A percentile compares a stretch with the other conserved stretches of the same genome.
phyloP scores from a whole-genome alignment of 2,329 filamentous ascomycete species.

The Aspergillus fumigatus region DNA sequence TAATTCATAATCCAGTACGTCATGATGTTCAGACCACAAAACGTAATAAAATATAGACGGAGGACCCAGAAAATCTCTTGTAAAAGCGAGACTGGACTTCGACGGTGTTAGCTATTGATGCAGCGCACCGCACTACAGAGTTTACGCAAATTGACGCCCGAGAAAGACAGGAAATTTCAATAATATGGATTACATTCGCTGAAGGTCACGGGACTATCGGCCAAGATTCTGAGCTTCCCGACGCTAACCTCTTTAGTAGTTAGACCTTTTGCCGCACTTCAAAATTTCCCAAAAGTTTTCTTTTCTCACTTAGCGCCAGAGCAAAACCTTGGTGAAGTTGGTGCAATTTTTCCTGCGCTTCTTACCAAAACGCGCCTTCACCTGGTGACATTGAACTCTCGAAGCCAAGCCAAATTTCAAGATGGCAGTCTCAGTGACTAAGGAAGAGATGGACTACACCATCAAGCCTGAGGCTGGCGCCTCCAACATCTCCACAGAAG shows the following conservation, averaged over 20 bases:
- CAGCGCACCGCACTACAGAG: not conserved
- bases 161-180: not conserved
- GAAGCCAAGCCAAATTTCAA: conserved; percentile 21
- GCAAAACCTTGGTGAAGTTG: conserved; percentile 18
- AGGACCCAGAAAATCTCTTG: not conserved
- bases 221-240: conserved; percentile 10
- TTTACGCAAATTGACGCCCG: not conserved
- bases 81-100: not conserved
- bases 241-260: conserved; percentile 20
- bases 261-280: conserved; percentile 21
- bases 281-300: conserved; percentile 25
- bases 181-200: conserved; percentile 8
- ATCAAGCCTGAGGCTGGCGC: conserved; percentile 88
- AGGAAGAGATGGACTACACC: conserved; percentile 66
- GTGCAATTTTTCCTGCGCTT: conserved; percentile 20
- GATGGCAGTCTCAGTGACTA: conserved; percentile 47
- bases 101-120: not conserved
- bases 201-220: conserved; percentile 9
- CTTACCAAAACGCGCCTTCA: conserved; percentile 16
- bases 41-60: not conserved
- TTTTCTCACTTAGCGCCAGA: conserved; percentile 21
- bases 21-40: not conserved
- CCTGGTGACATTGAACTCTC: conserved; percentile 13
- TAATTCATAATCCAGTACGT: not conserved
- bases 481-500: conserved; percentile 76